Percentiles rank a stretch among this genome's conserved stretches.
Conservation (phyloP, 2,329 filamentous ascomycete genomes). For the Neoscytalidium dimidiatum region DNA sequence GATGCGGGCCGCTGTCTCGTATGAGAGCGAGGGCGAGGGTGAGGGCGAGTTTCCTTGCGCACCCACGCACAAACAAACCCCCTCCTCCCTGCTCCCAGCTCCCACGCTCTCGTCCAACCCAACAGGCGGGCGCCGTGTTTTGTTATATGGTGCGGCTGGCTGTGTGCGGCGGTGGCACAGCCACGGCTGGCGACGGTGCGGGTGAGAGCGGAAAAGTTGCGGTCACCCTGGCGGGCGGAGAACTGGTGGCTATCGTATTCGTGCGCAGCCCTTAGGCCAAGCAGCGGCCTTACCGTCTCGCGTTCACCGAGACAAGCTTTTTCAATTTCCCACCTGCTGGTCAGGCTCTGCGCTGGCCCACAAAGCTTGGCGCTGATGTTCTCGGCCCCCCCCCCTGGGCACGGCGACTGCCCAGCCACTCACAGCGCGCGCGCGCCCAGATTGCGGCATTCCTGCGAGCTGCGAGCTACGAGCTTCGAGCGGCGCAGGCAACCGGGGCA, state of each 20-base stretch:
- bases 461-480: no score
- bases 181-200: background rate
- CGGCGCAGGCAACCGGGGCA: background rate
- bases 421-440: background rate
- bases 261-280: background rate
- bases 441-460: background rate
- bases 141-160: no score
- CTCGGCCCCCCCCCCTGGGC: background rate
- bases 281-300: background rate
- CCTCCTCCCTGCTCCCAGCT: background rate
- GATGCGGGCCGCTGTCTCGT: background rate
- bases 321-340: background rate
- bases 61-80: background rate
- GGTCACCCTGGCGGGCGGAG: background rate
- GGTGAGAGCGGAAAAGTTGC: slow-evolving; percentile 1
- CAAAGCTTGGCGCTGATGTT: background rate
- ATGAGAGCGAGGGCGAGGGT: no score
- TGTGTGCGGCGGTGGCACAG: background rate
- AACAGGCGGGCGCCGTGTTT: background rate
- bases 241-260: background rate
- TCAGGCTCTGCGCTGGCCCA: background rate
- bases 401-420: background rate
- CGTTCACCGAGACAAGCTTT: background rate
- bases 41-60: background rate
- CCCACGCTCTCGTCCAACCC: background rate